Base-by-base conservation (phyloP, 208 protist species). In the Entamoeba invadens region DNA sequence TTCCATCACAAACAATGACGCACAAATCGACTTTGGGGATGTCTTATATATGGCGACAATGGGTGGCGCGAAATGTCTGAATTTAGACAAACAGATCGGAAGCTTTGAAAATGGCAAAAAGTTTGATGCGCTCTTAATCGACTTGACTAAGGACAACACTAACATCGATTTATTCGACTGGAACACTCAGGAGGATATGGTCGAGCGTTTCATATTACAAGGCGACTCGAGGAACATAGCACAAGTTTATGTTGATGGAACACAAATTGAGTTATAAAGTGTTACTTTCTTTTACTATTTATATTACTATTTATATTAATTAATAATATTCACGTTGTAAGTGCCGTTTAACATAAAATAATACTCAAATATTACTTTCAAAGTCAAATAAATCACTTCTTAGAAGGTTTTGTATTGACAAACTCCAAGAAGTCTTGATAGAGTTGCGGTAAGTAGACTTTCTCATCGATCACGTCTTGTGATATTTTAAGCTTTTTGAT, bases 51-150 rank as follows among this genome's bases (percentile, higher is more conserved):
- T 98, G 0, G 97, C 97, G 3, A 98, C 98, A 25, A 94, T 97
- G 45, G 96, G 96, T 44, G 97, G 97, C 12, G 98, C 97, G 35
- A 95, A 96, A 25, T 95, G 96, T 8, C 95, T 98, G 38, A 96
- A 97, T 93, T 46, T 98, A 44, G 96, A 97, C n/a, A 91, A 95
- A 51, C 91, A 92, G 38, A 95, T 98, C 68, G 98, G 97, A 46
- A 96, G 95, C 93, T 97, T 98, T 92, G 96, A 94, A 10, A 94
- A 96, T 0, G 97, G 97, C 0, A 98, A 97, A 94, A 87, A 95
- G 45, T 98, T 98, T 95, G 97, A 98, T 95, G 96, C 96, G 2
- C 14, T 98, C 12, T 94, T 97, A 38, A 95, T 98, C 68, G 97
- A 97, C 94, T 96, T 96, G 8, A 93, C 46, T 45, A 94, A 95